A percentile compares a stretch with the other conserved stretches of the same genome.
Conservation (phyloP, 2,329 filamentous ascomycete species). For the Beauveria sp. region DNA sequence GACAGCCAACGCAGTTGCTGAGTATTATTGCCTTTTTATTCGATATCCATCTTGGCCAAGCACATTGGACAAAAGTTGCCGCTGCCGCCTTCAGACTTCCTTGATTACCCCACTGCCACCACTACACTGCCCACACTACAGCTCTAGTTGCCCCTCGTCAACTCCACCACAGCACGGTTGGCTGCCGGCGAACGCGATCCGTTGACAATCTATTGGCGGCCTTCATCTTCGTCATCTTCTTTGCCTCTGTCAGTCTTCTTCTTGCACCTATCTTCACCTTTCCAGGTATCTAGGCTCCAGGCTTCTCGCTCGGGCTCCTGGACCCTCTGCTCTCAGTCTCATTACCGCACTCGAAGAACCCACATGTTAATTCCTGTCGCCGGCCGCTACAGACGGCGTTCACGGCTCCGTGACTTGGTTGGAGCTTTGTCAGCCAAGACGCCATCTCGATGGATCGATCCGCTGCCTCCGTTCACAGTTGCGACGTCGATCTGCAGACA, state of each 20-base stretch:
- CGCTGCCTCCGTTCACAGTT: constrained; percentile 41
- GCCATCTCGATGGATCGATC: constrained; percentile 40
- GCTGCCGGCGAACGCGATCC: constrained; percentile 12
- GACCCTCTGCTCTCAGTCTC: neutral
- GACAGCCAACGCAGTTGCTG: too few relatives aligned
- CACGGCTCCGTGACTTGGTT: constrained; percentile 43
- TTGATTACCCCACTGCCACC: constrained; percentile 1
- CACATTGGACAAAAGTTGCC: too few relatives aligned
- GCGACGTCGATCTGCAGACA: constrained; percentile 45
- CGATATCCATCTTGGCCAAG: too few relatives aligned
- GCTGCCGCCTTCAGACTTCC: neutral
- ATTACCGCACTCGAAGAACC: constrained; percentile 20
- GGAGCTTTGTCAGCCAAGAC: constrained; percentile 26
- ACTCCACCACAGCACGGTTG: constrained; percentile 30
- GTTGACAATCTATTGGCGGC: neutral
- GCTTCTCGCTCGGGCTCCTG: constrained; percentile 4
- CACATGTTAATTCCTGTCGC: constrained; percentile 44
- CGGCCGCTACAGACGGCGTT: constrained; percentile 44
- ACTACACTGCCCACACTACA: neutral
- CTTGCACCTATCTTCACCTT: neutral
- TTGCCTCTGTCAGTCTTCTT: neutral
- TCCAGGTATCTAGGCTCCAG: constrained; percentile 1
- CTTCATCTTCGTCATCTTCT: neutral
- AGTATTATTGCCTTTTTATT: too few relatives aligned
- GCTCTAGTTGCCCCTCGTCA: constrained; percentile 18